Conservation (phyloP, 805 yeast species). For the Starmerella vaccinii region DNA sequence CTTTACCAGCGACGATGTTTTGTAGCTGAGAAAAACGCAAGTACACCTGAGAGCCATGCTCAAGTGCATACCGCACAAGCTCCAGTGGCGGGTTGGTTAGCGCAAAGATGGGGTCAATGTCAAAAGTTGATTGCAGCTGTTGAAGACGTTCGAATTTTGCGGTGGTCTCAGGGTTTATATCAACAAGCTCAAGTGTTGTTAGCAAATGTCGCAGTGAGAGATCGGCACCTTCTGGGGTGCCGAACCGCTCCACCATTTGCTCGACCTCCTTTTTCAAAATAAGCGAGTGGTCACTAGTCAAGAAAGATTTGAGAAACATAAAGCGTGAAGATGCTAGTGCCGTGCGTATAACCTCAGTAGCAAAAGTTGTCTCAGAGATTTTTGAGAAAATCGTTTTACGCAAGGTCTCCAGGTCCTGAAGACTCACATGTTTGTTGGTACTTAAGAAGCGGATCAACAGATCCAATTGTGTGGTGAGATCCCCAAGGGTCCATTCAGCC, state of each 20-base stretch:
- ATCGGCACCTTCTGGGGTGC: background rate
- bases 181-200: slow-evolving; percentile 11
- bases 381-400: slow-evolving; percentile 13
- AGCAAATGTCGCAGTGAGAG: slow-evolving; percentile 7
- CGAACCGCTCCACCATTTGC: slow-evolving; percentile 8
- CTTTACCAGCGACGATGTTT: slow-evolving; percentile 7
- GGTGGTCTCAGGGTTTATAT: slow-evolving; percentile 2
- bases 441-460: slow-evolving; percentile 13
- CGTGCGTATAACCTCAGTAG: slow-evolving; percentile 2
- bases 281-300: background rate
- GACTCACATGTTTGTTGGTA: background rate
- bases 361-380: slow-evolving; percentile 7
- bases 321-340: slow-evolving; percentile 15
- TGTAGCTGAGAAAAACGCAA: slow-evolving; percentile 25
- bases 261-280: slow-evolving; percentile 6
- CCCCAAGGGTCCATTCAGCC: slow-evolving; percentile 21
- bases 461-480: slow-evolving; percentile 12
- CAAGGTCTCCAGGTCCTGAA: slow-evolving; percentile 10
- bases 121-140: slow-evolving; percentile 9
- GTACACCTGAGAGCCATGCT: slow-evolving; percentile 28
- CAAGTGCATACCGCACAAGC: slow-evolving; percentile 28
- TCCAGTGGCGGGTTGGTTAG: slow-evolving; percentile 23
- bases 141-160: background rate
- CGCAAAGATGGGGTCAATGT: slow-evolving; percentile 13
- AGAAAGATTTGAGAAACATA: slow-evolving; percentile 12